Percentiles rank a stretch among this genome's conserved stretches.
These are phyloP conservation scores for Amorphotheca resinae DNA, from an alignment of 495 filamentous ascomycete genomes.

Conservation along the genomic window DNA sequence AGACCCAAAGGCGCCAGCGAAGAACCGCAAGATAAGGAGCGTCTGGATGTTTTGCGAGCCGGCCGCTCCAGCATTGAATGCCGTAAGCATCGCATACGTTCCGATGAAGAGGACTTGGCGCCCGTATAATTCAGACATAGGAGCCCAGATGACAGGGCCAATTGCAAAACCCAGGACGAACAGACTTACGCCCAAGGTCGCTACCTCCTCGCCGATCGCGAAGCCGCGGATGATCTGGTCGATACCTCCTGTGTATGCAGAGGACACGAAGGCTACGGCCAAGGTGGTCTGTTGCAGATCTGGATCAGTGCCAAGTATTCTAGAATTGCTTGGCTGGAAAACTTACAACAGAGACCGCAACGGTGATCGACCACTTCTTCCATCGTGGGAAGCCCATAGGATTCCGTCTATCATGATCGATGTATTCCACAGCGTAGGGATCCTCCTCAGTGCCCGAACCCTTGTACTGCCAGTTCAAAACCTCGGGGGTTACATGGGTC, in stretches of 20 bases:
- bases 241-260: slow-evolving; percentile 63
- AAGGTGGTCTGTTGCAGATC: slow-evolving; percentile 39
- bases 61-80: slow-evolving; percentile 57
- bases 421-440: slow-evolving; percentile 65
- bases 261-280: slow-evolving; percentile 65
- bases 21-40: slow-evolving; percentile 64
- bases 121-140: slow-evolving; percentile 61
- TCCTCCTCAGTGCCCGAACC: slow-evolving; percentile 64
- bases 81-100: slow-evolving; percentile 24
- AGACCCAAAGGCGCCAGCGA: slow-evolving; percentile 69
- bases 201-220: slow-evolving; percentile 44
- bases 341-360: slow-evolving; percentile 43
- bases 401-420: slow-evolving; percentile 62
- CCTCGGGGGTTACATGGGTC: slow-evolving; percentile 15
- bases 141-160: slow-evolving; percentile 55
- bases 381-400: slow-evolving; percentile 47
- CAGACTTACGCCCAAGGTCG: slow-evolving; percentile 59
- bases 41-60: slow-evolving; percentile 51
- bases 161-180: slow-evolving; percentile 69
- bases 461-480: slow-evolving; percentile 32
- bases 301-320: neutral
- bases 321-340: neutral
- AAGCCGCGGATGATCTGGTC: slow-evolving; percentile 49
- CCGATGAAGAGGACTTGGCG: slow-evolving; percentile 47
- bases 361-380: slow-evolving; percentile 63